Evolutionary conservation across 345 rosid genomes (phyloP).

Genomic region (Corchorus capsularis): DNA sequence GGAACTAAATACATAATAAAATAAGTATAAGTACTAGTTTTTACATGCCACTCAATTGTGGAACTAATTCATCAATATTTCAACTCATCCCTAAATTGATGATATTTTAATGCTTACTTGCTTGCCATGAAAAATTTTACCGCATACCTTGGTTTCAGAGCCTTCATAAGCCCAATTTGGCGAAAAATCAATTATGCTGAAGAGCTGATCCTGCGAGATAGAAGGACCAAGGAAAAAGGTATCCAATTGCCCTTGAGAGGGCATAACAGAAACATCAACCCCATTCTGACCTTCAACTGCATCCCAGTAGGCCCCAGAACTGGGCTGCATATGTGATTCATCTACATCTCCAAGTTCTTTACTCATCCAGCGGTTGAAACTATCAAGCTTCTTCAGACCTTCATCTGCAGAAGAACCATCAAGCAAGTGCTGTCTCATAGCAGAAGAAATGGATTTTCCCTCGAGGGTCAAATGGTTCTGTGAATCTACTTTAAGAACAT

Average conservation of each 20-base stretch:
- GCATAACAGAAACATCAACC: conserved; percentile 43
- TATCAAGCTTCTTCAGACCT: conserved; percentile 84
- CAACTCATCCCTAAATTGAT: neutral
- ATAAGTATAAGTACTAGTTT: neutral
- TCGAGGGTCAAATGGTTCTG: conserved; percentile 36
- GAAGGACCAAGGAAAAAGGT: conserved; percentile 65
- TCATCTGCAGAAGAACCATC: conserved; percentile 53
- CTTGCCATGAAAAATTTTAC: neutral
- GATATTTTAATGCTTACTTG: neutral
- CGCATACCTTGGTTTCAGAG: conserved; percentile 66
- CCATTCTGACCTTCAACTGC: conserved; percentile 60
- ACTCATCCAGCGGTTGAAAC: conserved; percentile 94
- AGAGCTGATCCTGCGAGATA: conserved; percentile 81
- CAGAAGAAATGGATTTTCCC: conserved; percentile 50
- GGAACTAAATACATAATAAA: conserved; percentile 9
- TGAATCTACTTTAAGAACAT: conserved; percentile 30
- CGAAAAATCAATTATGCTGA: conserved; percentile 76
- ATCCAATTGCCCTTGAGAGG: conserved; percentile 57
- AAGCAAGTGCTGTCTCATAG: conserved; percentile 49
- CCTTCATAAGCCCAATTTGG: conserved; percentile 82
- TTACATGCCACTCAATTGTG: neutral
- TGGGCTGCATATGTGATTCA: conserved; percentile 56
- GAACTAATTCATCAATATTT: conserved; percentile 1
- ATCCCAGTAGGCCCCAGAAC: conserved; percentile 65
- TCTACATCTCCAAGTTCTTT: conserved; percentile 88